phyloP scores from a whole-genome alignment of 2,329 filamentous ascomycete genomes.

The Diplodia intermedia region DNA sequence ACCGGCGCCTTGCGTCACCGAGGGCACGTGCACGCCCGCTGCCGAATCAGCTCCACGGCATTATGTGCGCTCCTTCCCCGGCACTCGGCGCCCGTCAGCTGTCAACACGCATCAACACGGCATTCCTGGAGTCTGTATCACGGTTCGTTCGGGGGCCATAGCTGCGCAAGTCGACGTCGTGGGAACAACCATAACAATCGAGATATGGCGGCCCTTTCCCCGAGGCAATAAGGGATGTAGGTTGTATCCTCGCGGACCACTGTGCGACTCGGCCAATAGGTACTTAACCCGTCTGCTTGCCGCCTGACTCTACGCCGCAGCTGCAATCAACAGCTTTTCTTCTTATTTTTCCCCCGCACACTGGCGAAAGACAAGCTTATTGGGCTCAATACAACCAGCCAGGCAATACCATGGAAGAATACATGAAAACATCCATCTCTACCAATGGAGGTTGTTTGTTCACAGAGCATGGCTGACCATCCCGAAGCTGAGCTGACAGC shows the following conservation, averaged over 20 bases:
- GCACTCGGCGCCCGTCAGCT: slow-evolving; percentile 9
- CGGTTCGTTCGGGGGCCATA: neutral
- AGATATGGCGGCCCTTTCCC: neutral
- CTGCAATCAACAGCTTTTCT: too few species aligned
- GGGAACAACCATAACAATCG: neutral
- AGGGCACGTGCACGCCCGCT: slow-evolving; percentile 11
- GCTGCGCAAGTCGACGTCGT: neutral
- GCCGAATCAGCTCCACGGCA: slow-evolving; percentile 23
- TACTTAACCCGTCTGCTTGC: slow-evolving; percentile 4
- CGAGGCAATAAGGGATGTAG: neutral
- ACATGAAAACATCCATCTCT: too few species aligned
- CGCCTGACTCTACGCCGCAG: neutral
- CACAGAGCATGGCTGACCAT: too few species aligned
- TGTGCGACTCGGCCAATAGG: neutral
- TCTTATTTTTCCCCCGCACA: neutral
- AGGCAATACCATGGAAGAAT: too few species aligned
- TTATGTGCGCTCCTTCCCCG: slow-evolving; percentile 15
- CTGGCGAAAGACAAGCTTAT: neutral
- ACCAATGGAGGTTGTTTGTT: too few species aligned
- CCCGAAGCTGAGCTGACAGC: too few species aligned
- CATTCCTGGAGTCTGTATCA: neutral
- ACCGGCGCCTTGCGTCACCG: slow-evolving; percentile 12
- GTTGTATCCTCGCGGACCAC: neutral
- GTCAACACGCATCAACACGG: neutral
- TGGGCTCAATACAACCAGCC: too few species aligned